These are phyloP conservation scores for Penicillium sp. DNA, from an alignment of 2,329 filamentous ascomycete genomes.

Conservation along the genomic window DNA sequence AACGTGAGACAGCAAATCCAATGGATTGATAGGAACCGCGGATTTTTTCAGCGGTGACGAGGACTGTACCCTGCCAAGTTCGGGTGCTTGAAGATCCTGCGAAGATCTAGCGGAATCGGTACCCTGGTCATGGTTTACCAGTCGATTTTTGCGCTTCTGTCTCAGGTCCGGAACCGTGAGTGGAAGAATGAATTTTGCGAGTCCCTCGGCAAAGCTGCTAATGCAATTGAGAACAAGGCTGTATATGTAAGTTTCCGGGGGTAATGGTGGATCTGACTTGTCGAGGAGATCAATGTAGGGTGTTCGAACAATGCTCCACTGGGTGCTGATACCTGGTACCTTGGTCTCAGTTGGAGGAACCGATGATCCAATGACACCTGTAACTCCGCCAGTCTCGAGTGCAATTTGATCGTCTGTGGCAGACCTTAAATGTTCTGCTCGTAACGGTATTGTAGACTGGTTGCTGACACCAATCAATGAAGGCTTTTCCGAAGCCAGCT, in stretches of 20 bases:
- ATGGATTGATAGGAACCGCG: conserved; percentile 74
- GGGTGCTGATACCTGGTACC: conserved; percentile 77
- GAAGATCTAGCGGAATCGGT: conserved; percentile 35
- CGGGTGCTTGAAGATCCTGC: conserved; percentile 37
- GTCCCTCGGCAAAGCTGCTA: conserved; percentile 84
- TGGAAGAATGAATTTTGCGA: conserved; percentile 91
- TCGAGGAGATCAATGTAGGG: conserved; percentile 94
- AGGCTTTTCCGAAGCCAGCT: conserved; percentile 88
- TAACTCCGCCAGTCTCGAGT: conserved; percentile 83
- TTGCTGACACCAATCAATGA: conserved; percentile 83
- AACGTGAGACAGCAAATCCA: conserved; percentile 74
- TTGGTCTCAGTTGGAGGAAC: conserved; percentile 69
- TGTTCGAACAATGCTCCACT: conserved; percentile 87
- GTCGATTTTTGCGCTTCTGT: conserved; percentile 52
- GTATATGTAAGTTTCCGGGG: conserved; percentile 94
- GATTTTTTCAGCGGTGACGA: conserved; percentile 31
- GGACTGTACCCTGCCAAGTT: conserved; percentile 28
- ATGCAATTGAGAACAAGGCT: conserved; percentile 87
- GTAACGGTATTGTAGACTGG: conserved; percentile 80
- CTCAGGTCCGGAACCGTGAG: conserved; percentile 79
- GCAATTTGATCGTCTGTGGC: conserved; percentile 79
- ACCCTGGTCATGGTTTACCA: conserved; percentile 41
- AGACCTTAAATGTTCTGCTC: conserved; percentile 60
- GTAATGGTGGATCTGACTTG: conserved; percentile 78
- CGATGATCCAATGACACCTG: conserved; percentile 80